These are phyloP conservation scores for Diplogelasinospora grovesii DNA, from an alignment of 495 filamentous ascomycete species.

Conservation along the genomic window DNA sequence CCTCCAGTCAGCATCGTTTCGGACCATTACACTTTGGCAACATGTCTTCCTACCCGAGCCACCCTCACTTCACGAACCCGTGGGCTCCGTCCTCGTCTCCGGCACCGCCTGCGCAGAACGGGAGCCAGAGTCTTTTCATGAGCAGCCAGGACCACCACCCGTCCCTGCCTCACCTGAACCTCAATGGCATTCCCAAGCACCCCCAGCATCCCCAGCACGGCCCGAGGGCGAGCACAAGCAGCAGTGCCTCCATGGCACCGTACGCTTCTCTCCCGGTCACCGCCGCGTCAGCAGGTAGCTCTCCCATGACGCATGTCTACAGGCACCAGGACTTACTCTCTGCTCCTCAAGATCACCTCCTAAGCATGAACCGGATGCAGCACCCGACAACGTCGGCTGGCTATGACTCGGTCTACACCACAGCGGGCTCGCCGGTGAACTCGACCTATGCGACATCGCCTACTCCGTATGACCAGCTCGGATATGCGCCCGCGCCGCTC, in stretches of 20 bases:
- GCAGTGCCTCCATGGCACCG: slow-evolving; percentile 61
- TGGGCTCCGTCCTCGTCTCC: slow-evolving; percentile 54
- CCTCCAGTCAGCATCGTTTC: slow-evolving; percentile 73
- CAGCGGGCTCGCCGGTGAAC: slow-evolving; percentile 53
- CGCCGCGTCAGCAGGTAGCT: slow-evolving; percentile 65
- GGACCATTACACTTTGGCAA: slow-evolving; percentile 76
- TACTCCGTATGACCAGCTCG: slow-evolving; percentile 57
- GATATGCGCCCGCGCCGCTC: slow-evolving; percentile 60
- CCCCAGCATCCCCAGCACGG: slow-evolving; percentile 17
- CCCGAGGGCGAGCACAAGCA: too few species aligned
- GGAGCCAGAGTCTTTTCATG: slow-evolving; percentile 51
- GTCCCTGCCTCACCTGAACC: slow-evolving; percentile 35
- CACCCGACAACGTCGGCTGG: slow-evolving; percentile 41
- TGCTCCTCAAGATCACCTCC: slow-evolving; percentile 66
- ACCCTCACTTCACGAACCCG: slow-evolving; percentile 88
- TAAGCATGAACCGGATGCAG: slow-evolving; percentile 49
- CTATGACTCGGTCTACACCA: slow-evolving; percentile 46
- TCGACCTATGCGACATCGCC: slow-evolving; percentile 63
- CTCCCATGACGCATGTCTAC: slow-evolving; percentile 57
- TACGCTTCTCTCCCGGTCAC: slow-evolving; percentile 61
- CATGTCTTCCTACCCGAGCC: slow-evolving; percentile 51
- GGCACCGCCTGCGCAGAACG: slow-evolving; percentile 21
- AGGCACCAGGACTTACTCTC: slow-evolving; percentile 62
- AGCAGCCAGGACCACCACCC: slow-evolving; percentile 23
- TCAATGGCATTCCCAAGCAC: slow-evolving; percentile 38